phyloP scores from a whole-genome alignment of 805 yeast genomes.

The Candida hungchunana region DNA sequence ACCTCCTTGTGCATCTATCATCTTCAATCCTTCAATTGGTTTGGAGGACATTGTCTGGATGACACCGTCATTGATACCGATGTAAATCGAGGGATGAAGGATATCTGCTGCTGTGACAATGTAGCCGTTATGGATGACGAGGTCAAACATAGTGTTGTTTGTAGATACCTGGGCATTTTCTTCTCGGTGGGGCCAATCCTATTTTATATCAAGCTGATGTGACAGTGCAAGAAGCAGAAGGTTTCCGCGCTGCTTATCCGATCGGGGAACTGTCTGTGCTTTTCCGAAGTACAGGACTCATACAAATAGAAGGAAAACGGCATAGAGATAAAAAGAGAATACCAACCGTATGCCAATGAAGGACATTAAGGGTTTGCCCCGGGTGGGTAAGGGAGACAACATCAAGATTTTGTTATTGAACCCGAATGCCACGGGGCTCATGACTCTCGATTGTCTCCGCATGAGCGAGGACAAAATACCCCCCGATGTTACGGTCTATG shows the following conservation, averaged over 20 bases:
- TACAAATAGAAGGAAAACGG: neutral
- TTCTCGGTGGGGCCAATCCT: neutral
- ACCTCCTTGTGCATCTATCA: constrained; percentile 44
- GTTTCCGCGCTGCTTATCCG: neutral
- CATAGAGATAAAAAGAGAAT: constrained; percentile 4
- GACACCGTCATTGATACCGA: constrained; percentile 38
- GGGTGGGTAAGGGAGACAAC: constrained; percentile 8
- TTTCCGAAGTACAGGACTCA: constrained; percentile 4
- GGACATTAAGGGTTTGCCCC: constrained; percentile 14
- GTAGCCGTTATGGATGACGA: constrained; percentile 30
- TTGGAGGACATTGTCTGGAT: constrained; percentile 34
- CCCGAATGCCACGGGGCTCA: constrained; percentile 29
- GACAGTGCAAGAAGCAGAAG: too few relatives aligned
- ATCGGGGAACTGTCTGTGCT: constrained; percentile 7
- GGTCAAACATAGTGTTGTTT: constrained; percentile 12
- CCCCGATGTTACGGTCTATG: constrained; percentile 29
- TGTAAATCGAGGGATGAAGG: constrained; percentile 33
- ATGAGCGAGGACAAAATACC: constrained; percentile 29
- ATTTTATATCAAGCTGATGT: too few relatives aligned
- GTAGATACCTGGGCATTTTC: neutral
- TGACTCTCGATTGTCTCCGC: constrained; percentile 30
- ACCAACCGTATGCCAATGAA: constrained; percentile 2
- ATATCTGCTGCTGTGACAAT: constrained; percentile 31
- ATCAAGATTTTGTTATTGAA: constrained; percentile 28
- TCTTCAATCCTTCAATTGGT: constrained; percentile 24